phyloP scores from a whole-genome alignment of 23 red algal genomes.

The Rhodosorus marinus region DNA sequence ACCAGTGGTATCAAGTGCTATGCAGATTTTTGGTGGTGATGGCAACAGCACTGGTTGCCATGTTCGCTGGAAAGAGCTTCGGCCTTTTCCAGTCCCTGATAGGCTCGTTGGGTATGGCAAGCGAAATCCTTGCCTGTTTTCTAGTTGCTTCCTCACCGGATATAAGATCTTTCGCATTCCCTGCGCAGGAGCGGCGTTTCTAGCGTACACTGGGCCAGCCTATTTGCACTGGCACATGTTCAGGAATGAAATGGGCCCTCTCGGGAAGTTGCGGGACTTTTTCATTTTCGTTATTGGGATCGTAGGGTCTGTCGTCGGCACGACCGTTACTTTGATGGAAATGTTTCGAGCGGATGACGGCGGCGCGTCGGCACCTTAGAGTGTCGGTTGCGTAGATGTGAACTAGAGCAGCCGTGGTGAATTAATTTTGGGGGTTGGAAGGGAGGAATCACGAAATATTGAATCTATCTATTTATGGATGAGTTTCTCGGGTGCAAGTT shows the following conservation, averaged over 20 bases:
- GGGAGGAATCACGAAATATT: too few relatives aligned
- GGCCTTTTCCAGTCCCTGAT: slow-evolving; percentile 86
- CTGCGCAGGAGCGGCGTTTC: slow-evolving; percentile 8
- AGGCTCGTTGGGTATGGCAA: slow-evolving; percentile 32
- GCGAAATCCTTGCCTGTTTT: too few relatives aligned
- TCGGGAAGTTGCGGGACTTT: slow-evolving; percentile 2
- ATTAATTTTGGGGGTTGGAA: too few relatives aligned
- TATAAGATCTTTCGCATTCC: too few relatives aligned
- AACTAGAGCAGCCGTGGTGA: too few relatives aligned
- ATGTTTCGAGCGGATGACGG: background rate
- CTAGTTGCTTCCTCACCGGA: too few relatives aligned
- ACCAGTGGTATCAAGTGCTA: slow-evolving; percentile 23
- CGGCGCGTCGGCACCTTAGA: too few relatives aligned
- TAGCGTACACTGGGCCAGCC: slow-evolving; percentile 3
- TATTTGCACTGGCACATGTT: slow-evolving; percentile 6
- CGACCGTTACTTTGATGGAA: slow-evolving; percentile 5
- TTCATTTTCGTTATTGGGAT: slow-evolving; percentile 3
- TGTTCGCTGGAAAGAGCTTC: slow-evolving; percentile 63
- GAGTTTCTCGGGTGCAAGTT: too few relatives aligned
- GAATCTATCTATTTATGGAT: too few relatives aligned
- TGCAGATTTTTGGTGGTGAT: slow-evolving; percentile 27
- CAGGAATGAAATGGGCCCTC: background rate
- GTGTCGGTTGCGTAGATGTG: too few relatives aligned
- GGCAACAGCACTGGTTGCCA: slow-evolving; percentile 43
- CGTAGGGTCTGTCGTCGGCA: slow-evolving; percentile 1